Conservation (phyloP, 495 filamentous ascomycete species). For the Pseudevernia furfuracea region DNA sequence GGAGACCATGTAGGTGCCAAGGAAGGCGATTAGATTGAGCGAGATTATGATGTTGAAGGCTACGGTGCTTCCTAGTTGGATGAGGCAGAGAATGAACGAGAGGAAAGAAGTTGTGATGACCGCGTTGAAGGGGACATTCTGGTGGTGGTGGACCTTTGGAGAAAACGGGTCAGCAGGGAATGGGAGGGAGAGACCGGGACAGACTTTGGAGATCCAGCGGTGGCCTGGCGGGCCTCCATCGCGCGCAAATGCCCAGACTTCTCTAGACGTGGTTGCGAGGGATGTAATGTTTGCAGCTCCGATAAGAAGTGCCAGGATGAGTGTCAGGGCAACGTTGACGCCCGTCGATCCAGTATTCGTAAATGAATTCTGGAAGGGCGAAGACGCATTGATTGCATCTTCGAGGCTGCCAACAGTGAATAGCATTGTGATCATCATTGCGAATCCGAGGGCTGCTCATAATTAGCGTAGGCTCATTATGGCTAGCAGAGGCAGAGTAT, state of each 20-base stretch:
- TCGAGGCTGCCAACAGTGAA: slow-evolving; percentile 3
- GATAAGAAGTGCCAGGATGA: neutral
- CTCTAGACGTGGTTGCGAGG: neutral
- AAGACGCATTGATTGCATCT: neutral
- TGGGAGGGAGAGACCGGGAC: neutral
- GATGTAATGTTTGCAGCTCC: neutral
- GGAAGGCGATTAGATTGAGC: slow-evolving; percentile 30
- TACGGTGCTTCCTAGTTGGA: slow-evolving; percentile 47
- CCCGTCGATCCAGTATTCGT: neutral
- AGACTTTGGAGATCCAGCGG: neutral
- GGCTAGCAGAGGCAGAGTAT: neutral
- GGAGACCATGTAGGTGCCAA: slow-evolving; percentile 36
- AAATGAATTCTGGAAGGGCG: slow-evolving; percentile 1
- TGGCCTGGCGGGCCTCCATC: neutral
- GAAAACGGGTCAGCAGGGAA: neutral
- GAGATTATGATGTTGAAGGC: slow-evolving; percentile 41
- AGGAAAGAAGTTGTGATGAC: slow-evolving; percentile 25
- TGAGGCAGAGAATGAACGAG: slow-evolving; percentile 39
- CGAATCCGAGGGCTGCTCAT: neutral
- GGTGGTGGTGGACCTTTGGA: slow-evolving; percentile 14
- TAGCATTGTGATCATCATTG: slow-evolving; percentile 5
- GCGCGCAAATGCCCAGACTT: neutral
- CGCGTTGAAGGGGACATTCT: slow-evolving; percentile 44
- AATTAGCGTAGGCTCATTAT: neutral
- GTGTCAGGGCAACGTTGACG: neutral